Percentiles rank a stretch among this genome's conserved stretches.
Evolutionary conservation across 2,329 filamentous ascomycete species (phyloP).

Genomic region (Graphilbum ipis-grandicollis): DNA sequence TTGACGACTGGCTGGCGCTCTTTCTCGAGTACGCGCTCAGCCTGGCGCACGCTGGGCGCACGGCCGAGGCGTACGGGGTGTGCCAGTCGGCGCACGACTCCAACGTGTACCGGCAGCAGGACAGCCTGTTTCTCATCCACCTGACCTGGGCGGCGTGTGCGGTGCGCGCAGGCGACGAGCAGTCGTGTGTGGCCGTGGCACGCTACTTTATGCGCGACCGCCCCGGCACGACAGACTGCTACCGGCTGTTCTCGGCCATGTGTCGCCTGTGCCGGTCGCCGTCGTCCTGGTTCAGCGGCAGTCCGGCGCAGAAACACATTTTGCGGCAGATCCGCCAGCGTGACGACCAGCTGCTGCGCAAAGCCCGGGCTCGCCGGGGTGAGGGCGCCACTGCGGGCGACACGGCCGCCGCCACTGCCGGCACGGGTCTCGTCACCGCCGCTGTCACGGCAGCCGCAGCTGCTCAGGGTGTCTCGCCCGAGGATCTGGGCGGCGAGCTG

Average conservation of each 20-base stretch:
- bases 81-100: slow-evolving; percentile 65
- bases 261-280: slow-evolving; percentile 56
- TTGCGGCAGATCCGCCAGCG: slow-evolving; percentile 81
- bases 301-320: slow-evolving; percentile 77
- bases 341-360: slow-evolving; percentile 59
- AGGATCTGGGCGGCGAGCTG: neutral
- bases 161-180: slow-evolving; percentile 63
- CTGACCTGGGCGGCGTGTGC: slow-evolving; percentile 72
- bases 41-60: slow-evolving; percentile 49
- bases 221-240: slow-evolving; percentile 64
- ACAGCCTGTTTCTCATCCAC: slow-evolving; percentile 55
- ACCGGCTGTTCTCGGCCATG: slow-evolving; percentile 66
- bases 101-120: slow-evolving; percentile 51
- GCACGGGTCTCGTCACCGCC: neutral
- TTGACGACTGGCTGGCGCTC: slow-evolving; percentile 73
- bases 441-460: neutral
- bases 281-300: slow-evolving; percentile 59
- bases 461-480: too few species aligned
- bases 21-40: slow-evolving; percentile 77
- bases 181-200: slow-evolving; percentile 52
- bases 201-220: slow-evolving; percentile 76
- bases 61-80: slow-evolving; percentile 60
- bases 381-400: slow-evolving; percentile 24
- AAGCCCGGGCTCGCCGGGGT: slow-evolving; percentile 75
- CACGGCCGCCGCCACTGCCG: slow-evolving; percentile 4